Evolutionary conservation across 257 asterid genomes (phyloP), one percentile per base, ranked within the genome.

Genomic region (Solanum lignicaule): DNA sequence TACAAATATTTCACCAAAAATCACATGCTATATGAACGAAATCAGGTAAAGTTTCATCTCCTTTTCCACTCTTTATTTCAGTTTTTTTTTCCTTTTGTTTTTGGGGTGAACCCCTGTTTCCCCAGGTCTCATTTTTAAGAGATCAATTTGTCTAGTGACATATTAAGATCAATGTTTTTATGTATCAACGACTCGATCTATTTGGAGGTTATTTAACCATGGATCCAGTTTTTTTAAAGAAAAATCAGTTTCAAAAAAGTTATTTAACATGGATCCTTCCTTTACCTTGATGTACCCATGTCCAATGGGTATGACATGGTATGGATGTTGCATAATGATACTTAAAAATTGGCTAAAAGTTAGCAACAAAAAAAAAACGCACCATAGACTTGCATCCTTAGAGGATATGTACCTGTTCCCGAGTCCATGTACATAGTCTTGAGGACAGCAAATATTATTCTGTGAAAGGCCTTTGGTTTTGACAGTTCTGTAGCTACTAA

Each of bases 21-120:
- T 27, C 90, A 89, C 90, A 87, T 89, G 91, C 87, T 89, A 86
- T 89, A 89, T 85, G 90, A 89, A 84, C 88, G 90, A 82, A 89
- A 84, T 76, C 91, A 76, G 87, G 91, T 89, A 87, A 66, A 75
- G 18, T 75, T 18, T 68, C 38, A 25, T 35, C 35, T 21, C 32
- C 1, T 29, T 62, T 32, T 58, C 69, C 86, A 38, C 48, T 66
- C 74, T 55, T 68, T 31, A 18, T 81, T 46, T 81, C 43, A 48
- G 7, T 33, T 31, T 43, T 27, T 87, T 25, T 87, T 36, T 7
- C 9, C 15, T 13, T 41, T 5, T 78, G 33, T 68, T 65, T 41
- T 69, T 27, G 31, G 52, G 83, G 48, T 69, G 21, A 25, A 23
- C 27, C 20, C 87, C 38, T 65, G 36, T 84, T 84, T 29, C 20